Percentiles rank a stretch among this genome's conserved stretches.
Conservation (phyloP, 2,329 filamentous ascomycete genomes). For the Byssothecium circinans region DNA sequence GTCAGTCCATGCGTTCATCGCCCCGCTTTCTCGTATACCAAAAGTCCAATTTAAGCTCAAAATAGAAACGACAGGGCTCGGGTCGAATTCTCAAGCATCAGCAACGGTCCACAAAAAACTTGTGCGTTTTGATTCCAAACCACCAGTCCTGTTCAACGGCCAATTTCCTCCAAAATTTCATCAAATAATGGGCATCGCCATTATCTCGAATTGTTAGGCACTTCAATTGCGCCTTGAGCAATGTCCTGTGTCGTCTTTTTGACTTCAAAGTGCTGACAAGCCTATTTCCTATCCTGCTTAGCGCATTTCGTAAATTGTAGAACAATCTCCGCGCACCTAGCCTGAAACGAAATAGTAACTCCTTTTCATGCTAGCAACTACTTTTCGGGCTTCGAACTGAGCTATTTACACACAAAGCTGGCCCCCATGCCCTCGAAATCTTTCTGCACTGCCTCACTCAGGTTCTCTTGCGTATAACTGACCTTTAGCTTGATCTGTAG, state of each 20-base stretch:
- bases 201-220: neutral
- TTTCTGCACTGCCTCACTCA: neutral
- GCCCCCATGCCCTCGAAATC: neutral
- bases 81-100: no score
- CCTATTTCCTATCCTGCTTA: neutral
- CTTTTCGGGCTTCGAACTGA: neutral
- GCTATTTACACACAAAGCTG: neutral
- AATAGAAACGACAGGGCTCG: neutral
- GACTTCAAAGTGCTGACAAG: neutral
- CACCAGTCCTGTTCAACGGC: no score
- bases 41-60: neutral
- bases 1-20: no score
- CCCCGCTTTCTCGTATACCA: neutral
- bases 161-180: neutral
- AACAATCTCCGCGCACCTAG: neutral
- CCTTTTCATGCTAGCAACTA: neutral
- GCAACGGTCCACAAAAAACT: no score
- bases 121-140: no score
- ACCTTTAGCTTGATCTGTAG: neutral
- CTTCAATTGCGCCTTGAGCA: neutral
- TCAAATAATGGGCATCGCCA: neutral
- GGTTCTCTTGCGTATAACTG: no score
- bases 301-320: neutral
- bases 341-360: neutral
- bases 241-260: neutral